These are phyloP conservation scores for Chrysanthemum makinoi DNA, from an alignment of 129 eudicot species.

Conservation along the genomic window DNA sequence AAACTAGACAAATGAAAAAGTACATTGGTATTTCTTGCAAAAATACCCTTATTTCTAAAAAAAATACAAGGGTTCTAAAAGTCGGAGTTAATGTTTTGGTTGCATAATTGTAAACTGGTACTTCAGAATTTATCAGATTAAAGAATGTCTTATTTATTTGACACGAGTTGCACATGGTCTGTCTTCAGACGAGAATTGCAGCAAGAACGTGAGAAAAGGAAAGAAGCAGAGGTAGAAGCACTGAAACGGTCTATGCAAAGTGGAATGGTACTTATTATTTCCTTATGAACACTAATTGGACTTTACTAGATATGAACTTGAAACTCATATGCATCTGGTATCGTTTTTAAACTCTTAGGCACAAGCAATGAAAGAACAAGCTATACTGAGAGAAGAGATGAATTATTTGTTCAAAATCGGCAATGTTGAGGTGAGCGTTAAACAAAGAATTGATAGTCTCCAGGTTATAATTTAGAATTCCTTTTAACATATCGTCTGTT, in stretches of 20 bases:
- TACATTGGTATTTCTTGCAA: too few species aligned
- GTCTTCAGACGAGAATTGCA: conserved; percentile 68
- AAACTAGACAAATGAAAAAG: too few species aligned
- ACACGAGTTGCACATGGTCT: background rate
- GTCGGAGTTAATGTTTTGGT: background rate
- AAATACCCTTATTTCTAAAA: too few species aligned
- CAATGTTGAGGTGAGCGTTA: conserved; percentile 69
- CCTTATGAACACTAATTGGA: background rate
- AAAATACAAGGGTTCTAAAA: background rate
- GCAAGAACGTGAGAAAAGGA: conserved; percentile 74
- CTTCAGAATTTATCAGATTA: background rate
- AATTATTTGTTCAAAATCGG: conserved; percentile 81
- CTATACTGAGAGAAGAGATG: conserved; percentile 90
- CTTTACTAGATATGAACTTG: background rate
- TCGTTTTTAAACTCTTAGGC: conserved; percentile 45
- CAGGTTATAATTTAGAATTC: background rate
- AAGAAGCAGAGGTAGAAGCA: conserved; percentile 76
- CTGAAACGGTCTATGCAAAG: conserved; percentile 77
- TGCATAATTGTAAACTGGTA: background rate
- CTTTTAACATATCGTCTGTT: background rate
- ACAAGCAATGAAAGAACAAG: conserved; percentile 98
- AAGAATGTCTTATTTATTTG: background rate
- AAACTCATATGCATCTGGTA: conserved; percentile 7
- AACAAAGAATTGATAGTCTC: background rate
- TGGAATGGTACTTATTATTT: conserved; percentile 61